Conservation (phyloP, 169 alveolate species). For the Pseudocohnilembus persalinus region DNA sequence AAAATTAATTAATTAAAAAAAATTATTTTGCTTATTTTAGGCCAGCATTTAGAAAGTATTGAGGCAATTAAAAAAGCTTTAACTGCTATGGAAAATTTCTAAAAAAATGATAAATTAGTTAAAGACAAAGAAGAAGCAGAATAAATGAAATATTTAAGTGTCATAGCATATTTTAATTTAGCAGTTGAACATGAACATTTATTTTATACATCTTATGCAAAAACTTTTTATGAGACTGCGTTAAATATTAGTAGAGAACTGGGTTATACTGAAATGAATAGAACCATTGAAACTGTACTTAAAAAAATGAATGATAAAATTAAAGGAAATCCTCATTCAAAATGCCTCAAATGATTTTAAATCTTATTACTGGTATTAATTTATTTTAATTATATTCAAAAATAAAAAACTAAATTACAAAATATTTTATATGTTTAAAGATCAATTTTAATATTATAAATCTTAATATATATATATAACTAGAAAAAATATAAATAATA, state of each 20-base stretch:
- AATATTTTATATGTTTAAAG: too few relatives aligned
- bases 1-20: too few relatives aligned
- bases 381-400: too few relatives aligned
- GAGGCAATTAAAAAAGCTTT: conserved; percentile 19
- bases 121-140: not conserved
- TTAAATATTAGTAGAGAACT: conserved; percentile 18
- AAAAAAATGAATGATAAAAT: conserved; percentile 7
- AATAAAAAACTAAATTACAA: too few relatives aligned
- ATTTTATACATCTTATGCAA: conserved; percentile 16
- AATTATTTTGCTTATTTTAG: not conserved
- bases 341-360: too few relatives aligned
- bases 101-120: not conserved
- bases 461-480: too few relatives aligned
- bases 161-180: conserved; percentile 13
- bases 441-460: too few relatives aligned
- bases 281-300: conserved; percentile 8
- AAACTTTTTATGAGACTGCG: conserved; percentile 19
- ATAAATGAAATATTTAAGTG: conserved; percentile 13
- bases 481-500: too few relatives aligned
- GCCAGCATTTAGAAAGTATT: conserved; percentile 5
- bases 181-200: conserved; percentile 27
- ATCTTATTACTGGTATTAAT: too few relatives aligned
- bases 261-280: conserved; percentile 13
- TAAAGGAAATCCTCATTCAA: too few relatives aligned
- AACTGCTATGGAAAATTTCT: conserved; percentile 9